A percentile compares a stretch with the other conserved stretches of the same genome.
Conservation (phyloP, 2,329 filamentous ascomycete genomes). For the Aspergillus alliaceus region DNA sequence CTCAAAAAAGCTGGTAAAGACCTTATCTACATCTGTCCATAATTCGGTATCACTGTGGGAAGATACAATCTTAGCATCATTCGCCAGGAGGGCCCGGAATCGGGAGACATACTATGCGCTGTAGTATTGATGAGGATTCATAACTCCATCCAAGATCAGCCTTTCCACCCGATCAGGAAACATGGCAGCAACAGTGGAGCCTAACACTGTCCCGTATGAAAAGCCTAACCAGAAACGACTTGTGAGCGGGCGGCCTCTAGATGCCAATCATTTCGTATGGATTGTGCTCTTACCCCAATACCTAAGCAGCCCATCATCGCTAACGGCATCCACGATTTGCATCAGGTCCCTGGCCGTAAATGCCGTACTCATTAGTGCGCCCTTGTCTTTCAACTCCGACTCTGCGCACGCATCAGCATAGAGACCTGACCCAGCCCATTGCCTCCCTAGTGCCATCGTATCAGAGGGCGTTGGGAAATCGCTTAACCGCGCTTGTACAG, state of each 20-base stretch:
- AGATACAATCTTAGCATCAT: background rate
- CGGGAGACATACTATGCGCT: background rate
- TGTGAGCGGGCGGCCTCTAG: background rate
- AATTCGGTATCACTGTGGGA: background rate
- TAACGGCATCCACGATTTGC: conserved; percentile 45
- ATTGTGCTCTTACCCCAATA: conserved; percentile 14
- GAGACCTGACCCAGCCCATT: background rate
- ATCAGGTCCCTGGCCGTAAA: conserved; percentile 49
- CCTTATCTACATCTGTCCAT: background rate
- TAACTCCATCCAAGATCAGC: conserved; percentile 41
- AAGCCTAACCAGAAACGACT: background rate
- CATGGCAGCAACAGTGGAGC: conserved; percentile 36
- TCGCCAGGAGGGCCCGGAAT: no score
- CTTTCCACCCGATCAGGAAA: conserved; percentile 42
- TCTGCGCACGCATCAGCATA: conserved; percentile 8
- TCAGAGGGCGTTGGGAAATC: background rate
- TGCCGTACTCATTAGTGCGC: conserved; percentile 42
- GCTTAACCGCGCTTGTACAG: background rate
- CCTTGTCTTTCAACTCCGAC: conserved; percentile 26
- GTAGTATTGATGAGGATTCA: conserved; percentile 19
- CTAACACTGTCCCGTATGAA: conserved; percentile 27
- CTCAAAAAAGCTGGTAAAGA: background rate
- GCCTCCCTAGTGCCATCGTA: conserved; percentile 4
- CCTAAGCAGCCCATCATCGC: conserved; percentile 41
- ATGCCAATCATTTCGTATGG: background rate